Evolutionary conservation across 495 filamentous ascomycete species (phyloP).

Genomic region (Durotheca rogersii): DNA sequence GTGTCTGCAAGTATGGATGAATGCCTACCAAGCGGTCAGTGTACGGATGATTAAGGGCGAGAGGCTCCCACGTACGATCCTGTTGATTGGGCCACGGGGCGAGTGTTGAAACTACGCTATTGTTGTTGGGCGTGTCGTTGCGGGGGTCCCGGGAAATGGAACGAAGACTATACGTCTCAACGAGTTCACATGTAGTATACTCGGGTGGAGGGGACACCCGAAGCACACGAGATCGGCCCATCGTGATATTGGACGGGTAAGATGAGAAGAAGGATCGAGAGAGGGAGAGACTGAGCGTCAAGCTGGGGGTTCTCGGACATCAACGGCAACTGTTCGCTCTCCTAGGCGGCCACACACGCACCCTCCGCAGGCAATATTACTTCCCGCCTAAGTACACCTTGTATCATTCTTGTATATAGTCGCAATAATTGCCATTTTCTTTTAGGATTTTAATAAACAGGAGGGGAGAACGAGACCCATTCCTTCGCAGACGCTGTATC

Average conservation of each 20-base stretch:
- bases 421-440: no score
- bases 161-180: neutral
- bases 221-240: neutral
- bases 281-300: no score
- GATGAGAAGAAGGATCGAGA: no score
- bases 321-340: no score
- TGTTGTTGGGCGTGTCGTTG: neutral
- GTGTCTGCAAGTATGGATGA: neutral
- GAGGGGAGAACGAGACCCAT: neutral
- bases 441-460: neutral
- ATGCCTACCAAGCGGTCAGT: neutral
- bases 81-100: neutral
- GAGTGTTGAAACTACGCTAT: neutral
- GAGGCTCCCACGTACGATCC: neutral
- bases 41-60: neutral
- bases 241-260: no score
- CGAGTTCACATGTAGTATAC: neutral
- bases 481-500: neutral
- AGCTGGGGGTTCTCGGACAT: no score
- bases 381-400: neutral
- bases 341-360: neutral
- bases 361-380: neutral
- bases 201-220: neutral
- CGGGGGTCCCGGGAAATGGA: neutral
- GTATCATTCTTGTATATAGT: no score